Evolutionary conservation across 306 rosid genomes (phyloP).

Genomic region (Prunus kanzakura): DNA sequence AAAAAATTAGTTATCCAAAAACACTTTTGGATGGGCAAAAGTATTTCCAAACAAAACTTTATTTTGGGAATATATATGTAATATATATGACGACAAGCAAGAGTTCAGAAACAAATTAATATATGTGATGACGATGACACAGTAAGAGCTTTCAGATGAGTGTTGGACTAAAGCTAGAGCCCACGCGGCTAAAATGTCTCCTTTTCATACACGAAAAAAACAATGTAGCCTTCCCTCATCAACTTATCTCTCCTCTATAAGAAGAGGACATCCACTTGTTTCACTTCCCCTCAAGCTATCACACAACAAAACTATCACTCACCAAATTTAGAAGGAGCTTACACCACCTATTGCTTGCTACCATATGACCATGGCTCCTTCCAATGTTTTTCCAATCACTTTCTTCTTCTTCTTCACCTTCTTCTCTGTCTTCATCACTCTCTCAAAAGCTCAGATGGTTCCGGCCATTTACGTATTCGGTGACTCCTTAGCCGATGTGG

Average conservation of each 20-base stretch:
- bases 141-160: neutral
- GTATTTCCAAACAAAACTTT: no score
- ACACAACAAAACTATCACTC: conserved; percentile 3
- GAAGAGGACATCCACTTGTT: conserved; percentile 12
- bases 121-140: neutral
- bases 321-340: neutral
- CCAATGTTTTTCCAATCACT: neutral
- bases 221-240: neutral
- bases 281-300: conserved; percentile 3
- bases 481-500: conserved; percentile 78
- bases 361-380: neutral
- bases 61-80: no score
- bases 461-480: conserved; percentile 73
- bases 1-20: no score
- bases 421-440: conserved; percentile 5
- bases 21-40: no score
- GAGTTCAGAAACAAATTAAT: neutral
- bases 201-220: conserved; percentile 27
- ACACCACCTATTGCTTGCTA: no score
- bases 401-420: conserved; percentile 7
- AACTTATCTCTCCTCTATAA: conserved; percentile 19
- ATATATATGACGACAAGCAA: neutral
- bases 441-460: conserved; percentile 40
- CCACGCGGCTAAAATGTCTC: conserved; percentile 10
- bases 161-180: neutral